phyloP scores from a whole-genome alignment of 257 asterid species.

The Solanum corneliomulleri region DNA sequence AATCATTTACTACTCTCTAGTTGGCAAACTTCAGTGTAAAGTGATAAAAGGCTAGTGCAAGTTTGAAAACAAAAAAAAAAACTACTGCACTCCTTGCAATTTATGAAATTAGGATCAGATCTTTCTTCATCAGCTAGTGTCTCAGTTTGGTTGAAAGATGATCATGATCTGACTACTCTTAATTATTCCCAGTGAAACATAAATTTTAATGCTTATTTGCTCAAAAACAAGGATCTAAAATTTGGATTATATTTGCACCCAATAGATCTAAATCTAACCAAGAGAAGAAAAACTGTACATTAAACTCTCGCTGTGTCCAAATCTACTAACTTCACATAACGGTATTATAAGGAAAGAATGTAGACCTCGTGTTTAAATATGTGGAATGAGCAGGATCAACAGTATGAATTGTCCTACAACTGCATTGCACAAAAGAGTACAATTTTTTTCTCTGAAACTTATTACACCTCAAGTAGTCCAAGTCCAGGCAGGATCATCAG shows the following conservation, averaged over 20 bases:
- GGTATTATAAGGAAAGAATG: neutral
- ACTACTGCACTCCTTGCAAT: neutral
- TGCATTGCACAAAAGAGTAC: neutral
- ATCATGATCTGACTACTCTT: neutral
- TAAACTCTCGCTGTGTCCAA: neutral
- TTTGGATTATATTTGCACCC: neutral
- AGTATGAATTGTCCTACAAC: neutral
- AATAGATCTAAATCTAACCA: neutral
- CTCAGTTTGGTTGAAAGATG: neutral
- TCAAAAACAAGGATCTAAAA: neutral
- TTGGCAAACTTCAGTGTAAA: neutral
- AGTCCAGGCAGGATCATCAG: constrained; percentile 10
- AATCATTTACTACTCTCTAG: neutral
- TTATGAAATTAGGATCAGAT: neutral
- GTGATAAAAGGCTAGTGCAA: neutral
- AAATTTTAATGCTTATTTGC: neutral
- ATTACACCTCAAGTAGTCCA: neutral
- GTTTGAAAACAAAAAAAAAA: neutral
- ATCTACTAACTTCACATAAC: neutral
- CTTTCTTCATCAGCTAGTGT: neutral
- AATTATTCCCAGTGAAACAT: neutral
- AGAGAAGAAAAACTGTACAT: neutral
- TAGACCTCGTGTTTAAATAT: neutral
- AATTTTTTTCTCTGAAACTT: neutral
- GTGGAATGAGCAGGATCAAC: neutral